Evolutionary conservation across 148 eudicot genomes (phyloP).

Genomic region (Diospyros lotus): DNA sequence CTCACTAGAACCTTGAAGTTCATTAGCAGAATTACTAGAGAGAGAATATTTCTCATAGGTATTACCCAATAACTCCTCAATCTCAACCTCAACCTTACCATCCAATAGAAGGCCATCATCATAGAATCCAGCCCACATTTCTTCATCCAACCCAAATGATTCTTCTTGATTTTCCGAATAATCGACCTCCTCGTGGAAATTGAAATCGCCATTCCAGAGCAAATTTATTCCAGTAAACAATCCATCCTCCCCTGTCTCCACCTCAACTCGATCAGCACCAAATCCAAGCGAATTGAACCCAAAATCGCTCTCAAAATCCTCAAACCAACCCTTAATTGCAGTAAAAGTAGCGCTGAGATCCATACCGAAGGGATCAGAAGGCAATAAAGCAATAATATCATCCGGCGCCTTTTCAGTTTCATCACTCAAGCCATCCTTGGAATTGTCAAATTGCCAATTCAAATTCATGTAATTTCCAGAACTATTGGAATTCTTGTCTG

Average conservation of each 20-base stretch:
- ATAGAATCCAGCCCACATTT: no score
- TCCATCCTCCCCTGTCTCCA: constrained; percentile 15
- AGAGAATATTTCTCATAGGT: constrained; percentile 16
- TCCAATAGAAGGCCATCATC: constrained; percentile 13
- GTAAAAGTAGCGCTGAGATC: constrained; percentile 21
- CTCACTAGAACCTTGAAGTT: constrained; percentile 1
- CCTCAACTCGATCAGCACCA: constrained; percentile 16
- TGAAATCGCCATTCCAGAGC: constrained; percentile 18
- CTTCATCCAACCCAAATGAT: no score
- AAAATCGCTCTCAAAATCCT: constrained; percentile 21
- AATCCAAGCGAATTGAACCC: constrained; percentile 14
- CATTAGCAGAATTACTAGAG: constrained; percentile 1
- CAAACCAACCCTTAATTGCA: constrained; percentile 28
- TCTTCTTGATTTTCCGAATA: not conserved
- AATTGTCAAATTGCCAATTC: constrained; percentile 8
- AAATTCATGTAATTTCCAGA: constrained; percentile 8
- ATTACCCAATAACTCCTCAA: constrained; percentile 21
- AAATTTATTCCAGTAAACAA: constrained; percentile 22
- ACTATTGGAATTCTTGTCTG: constrained; percentile 5
- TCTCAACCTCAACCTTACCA: no score
- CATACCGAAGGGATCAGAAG: constrained; percentile 36
- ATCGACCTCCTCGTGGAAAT: not conserved
- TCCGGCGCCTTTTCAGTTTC: constrained; percentile 15
- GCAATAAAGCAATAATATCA: constrained; percentile 25
- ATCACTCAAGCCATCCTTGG: not conserved